These are phyloP conservation scores for Coleophoma crateriformis DNA, from an alignment of 2,329 filamentous ascomycete genomes.

Conservation along the genomic window DNA sequence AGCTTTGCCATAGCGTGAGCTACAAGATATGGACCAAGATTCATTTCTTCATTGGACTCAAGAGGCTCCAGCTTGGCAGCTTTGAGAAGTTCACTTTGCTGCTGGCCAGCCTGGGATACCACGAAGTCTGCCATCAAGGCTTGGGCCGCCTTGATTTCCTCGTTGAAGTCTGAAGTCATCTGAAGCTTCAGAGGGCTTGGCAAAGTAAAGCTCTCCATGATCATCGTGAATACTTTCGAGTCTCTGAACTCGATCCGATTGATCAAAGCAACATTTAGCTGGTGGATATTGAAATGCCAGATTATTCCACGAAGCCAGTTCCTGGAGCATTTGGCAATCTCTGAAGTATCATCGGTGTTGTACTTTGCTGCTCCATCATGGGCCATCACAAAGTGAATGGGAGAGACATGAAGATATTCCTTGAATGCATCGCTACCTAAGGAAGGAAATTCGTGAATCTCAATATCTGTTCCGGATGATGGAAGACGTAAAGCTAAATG, in stretches of 20 bases:
- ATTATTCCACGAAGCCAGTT: slow-evolving; percentile 38
- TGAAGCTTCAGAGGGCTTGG: slow-evolving; percentile 11
- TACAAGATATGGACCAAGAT: slow-evolving; percentile 26
- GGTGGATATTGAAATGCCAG: slow-evolving; percentile 45
- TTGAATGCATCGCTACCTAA: slow-evolving; percentile 43
- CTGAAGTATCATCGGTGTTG: not conserved
- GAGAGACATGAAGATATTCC: slow-evolving; percentile 45
- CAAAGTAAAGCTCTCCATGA: slow-evolving; percentile 31
- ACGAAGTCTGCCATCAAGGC: slow-evolving; percentile 1
- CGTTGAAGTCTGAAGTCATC: slow-evolving; percentile 7
- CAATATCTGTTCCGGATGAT: slow-evolving; percentile 16
- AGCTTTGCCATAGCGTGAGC: slow-evolving; percentile 24
- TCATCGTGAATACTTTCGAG: slow-evolving; percentile 40
- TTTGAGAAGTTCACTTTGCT: slow-evolving; percentile 1
- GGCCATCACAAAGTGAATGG: slow-evolving; percentile 63
- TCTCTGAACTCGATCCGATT: slow-evolving; percentile 59
- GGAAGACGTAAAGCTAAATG: slow-evolving; percentile 38
- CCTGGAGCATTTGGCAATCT: slow-evolving; percentile 13
- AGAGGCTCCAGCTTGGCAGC: not conserved
- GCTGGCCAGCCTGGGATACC: not conserved
- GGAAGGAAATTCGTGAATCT: slow-evolving; percentile 37
- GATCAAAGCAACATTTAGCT: slow-evolving; percentile 57
- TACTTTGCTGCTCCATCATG: slow-evolving; percentile 47
- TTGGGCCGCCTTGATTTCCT: slow-evolving; percentile 9
- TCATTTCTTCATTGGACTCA: slow-evolving; percentile 19